Base-by-base conservation (phyloP, 768 basidiomycete genomes). In the Pleurotus salmoneostramineus region DNA sequence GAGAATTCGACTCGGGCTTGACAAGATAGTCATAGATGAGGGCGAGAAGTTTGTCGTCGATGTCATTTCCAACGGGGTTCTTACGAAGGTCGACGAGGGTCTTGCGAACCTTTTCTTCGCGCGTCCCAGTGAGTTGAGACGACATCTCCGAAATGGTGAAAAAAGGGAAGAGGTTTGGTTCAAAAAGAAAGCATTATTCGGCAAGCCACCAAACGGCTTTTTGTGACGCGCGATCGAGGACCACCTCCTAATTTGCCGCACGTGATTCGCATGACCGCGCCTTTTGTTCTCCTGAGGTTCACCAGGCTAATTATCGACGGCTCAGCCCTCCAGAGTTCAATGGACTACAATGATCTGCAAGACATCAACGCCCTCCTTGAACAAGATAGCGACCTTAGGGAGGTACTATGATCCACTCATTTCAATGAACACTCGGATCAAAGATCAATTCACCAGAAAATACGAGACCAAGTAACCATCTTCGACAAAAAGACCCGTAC, bases 401-500 rank as follows among this genome's bases (percentile, higher is more conserved):
- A 91, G 78, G 89, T 89, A 68, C 27, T 46, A 17, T 33, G 44
- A 49, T 34, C 31, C 40, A 47, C 8, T 45, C 35, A 11, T n/a
- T 48, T 14, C 36, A 43, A 32, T 44, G 32, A n/a, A 10, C 31
- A 57, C 42, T 58, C 17, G 14, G 6, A 27, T 50, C 10, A 27
- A 34, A 49, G 56, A 32, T 51, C 31, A 15, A 43, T 33, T 59
- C 57, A 47, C 34, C 69, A 93, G 91, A 89, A 84, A 85, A 88
- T 93, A 71, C 88, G 83, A 64, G 89, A 89, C 32, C 83, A 88
- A 69, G 85, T 88, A 40, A 78, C 77, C 27, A 83, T 86, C 64
- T 75, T 93, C 2, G 91, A 93, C 70, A 91, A 87, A 71, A 88
- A 85, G 66, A 77, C 83, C 5, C 81, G 91, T 14, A 77, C 77